phyloP scores from a whole-genome alignment of 139 green algal genomes.

The Asterochloris erici region DNA sequence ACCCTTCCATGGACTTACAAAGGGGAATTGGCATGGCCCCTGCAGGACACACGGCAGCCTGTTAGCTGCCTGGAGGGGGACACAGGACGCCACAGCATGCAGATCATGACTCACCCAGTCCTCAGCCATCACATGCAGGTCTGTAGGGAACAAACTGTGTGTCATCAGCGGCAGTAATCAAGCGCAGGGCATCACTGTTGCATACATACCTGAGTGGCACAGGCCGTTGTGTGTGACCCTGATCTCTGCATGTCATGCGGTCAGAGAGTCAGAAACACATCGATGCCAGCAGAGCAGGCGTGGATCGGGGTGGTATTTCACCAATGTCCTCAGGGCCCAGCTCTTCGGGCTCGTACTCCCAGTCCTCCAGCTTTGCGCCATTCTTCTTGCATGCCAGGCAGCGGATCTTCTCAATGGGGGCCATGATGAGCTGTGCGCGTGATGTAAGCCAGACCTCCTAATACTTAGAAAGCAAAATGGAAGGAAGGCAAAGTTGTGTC shows the following conservation, averaged over 20 bases:
- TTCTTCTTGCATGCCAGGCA: conserved; percentile 9
- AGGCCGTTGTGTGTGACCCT: conserved; percentile 43
- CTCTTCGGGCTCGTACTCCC: neutral
- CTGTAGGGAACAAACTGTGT: no score
- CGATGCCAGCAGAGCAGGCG: neutral
- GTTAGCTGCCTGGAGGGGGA: no score
- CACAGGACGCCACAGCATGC: neutral
- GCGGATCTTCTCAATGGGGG: neutral
- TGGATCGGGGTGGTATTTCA: neutral
- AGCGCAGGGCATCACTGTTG: conserved; percentile 42
- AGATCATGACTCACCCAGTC: neutral
- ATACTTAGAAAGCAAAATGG: no score
- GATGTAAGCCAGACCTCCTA: no score
- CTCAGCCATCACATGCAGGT: no score
- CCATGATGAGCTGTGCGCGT: neutral
- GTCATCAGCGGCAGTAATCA: neutral
- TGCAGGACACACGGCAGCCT: neutral
- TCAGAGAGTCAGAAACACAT: neutral
- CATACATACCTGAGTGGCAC: conserved; percentile 44
- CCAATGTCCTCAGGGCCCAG: conserved; percentile 5
- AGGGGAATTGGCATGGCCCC: neutral
- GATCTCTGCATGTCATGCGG: neutral
- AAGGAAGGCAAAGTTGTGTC: no score
- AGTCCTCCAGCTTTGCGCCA: neutral
- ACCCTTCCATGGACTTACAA: neutral